Percentiles rank a stretch among this genome's conserved stretches.
These are phyloP conservation scores for Umbelopsis sp. DNA, from an alignment of 192 early-diverging fungal species.

Conservation along the genomic window DNA sequence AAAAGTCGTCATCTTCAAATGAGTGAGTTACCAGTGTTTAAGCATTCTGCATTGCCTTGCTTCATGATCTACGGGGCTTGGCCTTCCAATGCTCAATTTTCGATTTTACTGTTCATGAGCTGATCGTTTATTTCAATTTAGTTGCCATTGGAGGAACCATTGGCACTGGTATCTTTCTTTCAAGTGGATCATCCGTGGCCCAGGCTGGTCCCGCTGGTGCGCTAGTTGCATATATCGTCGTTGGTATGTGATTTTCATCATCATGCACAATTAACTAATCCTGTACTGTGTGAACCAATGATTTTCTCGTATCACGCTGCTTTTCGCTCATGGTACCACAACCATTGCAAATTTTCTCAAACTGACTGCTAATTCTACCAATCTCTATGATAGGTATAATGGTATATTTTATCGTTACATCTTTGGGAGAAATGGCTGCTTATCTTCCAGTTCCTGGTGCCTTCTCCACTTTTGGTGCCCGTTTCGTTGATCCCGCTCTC, in stretches of 20 bases:
- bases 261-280: no score
- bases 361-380: neutral
- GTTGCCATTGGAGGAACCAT: conserved; percentile 69
- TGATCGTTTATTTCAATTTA: neutral
- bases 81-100: no score
- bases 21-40: neutral
- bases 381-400: conserved; percentile 50
- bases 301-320: no score
- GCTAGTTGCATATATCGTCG: conserved; percentile 55
- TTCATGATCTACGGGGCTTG: neutral
- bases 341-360: conserved; percentile 5
- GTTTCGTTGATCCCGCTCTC: conserved; percentile 81
- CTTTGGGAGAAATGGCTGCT: conserved; percentile 84
- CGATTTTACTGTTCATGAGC: neutral
- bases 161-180: conserved; percentile 70
- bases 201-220: conserved; percentile 69
- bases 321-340: neutral
- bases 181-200: conserved; percentile 61
- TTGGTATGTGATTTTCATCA: neutral
- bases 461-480: conserved; percentile 71
- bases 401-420: conserved; percentile 72
- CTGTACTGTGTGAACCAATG: no score
- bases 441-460: conserved; percentile 78
- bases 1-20: conserved; percentile 17
- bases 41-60: neutral